Evolutionary conservation across 2,329 filamentous ascomycete species (phyloP), one percentile per base, ranked within the genome.

Genomic region (Fusarium sp.): DNA sequence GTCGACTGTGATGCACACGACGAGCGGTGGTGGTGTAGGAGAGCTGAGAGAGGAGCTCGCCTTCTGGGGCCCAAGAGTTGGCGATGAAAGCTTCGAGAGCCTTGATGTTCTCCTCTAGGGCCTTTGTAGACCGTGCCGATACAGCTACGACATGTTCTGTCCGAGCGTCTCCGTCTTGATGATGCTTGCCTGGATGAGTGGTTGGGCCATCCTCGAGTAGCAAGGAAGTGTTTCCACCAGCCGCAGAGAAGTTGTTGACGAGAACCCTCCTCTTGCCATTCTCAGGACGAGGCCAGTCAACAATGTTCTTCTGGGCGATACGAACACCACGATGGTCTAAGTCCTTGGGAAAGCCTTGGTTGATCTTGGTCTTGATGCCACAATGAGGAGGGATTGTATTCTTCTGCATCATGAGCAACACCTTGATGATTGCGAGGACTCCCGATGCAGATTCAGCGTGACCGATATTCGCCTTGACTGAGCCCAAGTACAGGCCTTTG

Each of bases 381-480:
- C 52, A 51, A 87, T 56, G 52, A 0, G 36, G 52, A 11, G 52
- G 52, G 0, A 51, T 56, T 1, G 17, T 50, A 20, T 40, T 56
- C 20, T 50, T 39, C 27, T 56, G 43, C 52, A 56, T 50, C 52
- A 56, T 56, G 1, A 56, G 43, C 7, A 56, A 1, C 1, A 56
- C 52, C 15, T 56, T 56, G 20, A 56, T 50, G 14, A 56, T n/a
- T 4, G 52, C 43, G 1, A 40, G 20, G 1, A 56, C 52, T 5
- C 43, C 52, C 9, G 52, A 56, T 0, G 52, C 52, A 3, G 52
- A 56, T 20, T 41, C 52, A 35, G 85, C 83, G 72, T 91, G 89
- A 0, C 89, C 88, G 3, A 91, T 78, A 29, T 90, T 91, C 2
- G 87, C 83, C 68, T 92, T 92, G 8, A 88, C 83, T 0, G 88